phyloP scores from a whole-genome alignment of 2,329 filamentous ascomycete species.

The Fusarium aywerte region DNA sequence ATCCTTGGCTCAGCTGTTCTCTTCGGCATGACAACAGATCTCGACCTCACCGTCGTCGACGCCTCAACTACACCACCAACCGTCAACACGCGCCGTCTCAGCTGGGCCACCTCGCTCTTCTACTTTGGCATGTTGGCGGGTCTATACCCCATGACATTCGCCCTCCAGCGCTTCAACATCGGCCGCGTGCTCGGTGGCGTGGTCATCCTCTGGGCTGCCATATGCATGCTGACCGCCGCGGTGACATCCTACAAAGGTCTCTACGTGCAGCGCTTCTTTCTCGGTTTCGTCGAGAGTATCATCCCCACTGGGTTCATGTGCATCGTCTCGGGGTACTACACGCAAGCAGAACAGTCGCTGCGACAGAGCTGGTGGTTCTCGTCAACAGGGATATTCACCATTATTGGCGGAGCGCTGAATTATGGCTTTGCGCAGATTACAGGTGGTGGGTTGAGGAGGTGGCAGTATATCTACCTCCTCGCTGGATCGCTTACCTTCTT shows the following conservation, averaged over 20 bases:
- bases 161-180: constrained; percentile 73
- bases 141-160: constrained; percentile 77
- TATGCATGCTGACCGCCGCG: constrained; percentile 76
- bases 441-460: constrained; percentile 64
- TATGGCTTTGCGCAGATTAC: constrained; percentile 74
- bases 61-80: constrained; percentile 59
- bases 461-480: constrained; percentile 78
- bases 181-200: constrained; percentile 71
- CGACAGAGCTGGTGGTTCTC: constrained; percentile 77
- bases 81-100: constrained; percentile 73
- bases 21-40: constrained; percentile 79
- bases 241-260: constrained; percentile 72
- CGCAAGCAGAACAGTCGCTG: constrained; percentile 71
- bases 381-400: constrained; percentile 67
- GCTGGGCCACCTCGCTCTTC: constrained; percentile 82
- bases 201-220: constrained; percentile 72
- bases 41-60: constrained; percentile 66
- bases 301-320: constrained; percentile 75
- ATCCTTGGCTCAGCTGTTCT: constrained; percentile 78
- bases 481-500: constrained; percentile 71
- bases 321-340: constrained; percentile 71
- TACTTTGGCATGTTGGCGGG: constrained; percentile 84
- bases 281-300: constrained; percentile 70
- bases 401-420: constrained; percentile 72
- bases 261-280: constrained; percentile 73